These are phyloP conservation scores for Lasiosphaeriaceae sp. DNA, from an alignment of 495 filamentous ascomycete species.

Conservation along the genomic window DNA sequence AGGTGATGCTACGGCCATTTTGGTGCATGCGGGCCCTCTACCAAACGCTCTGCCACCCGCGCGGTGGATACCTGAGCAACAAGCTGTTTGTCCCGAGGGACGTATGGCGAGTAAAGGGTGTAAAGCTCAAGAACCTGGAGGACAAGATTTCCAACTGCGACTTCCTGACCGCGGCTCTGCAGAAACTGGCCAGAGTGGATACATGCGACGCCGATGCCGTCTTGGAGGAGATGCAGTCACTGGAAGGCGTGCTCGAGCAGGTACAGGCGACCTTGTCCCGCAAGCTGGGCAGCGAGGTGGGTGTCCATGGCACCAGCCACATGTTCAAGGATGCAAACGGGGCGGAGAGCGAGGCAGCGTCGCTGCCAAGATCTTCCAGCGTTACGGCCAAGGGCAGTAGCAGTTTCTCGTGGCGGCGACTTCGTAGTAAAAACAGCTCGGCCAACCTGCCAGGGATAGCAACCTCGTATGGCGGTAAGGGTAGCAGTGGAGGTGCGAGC, in stretches of 20 bases:
- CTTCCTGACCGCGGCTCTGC: constrained; percentile 80
- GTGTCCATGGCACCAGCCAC: constrained; percentile 61
- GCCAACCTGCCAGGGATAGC: constrained; percentile 43
- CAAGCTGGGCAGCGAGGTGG: constrained; percentile 88
- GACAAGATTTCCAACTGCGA: constrained; percentile 96
- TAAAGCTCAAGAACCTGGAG: constrained; percentile 84
- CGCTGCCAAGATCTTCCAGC: constrained; percentile 50
- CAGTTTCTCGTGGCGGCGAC: constrained; percentile 74
- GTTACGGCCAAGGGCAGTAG: constrained; percentile 64
- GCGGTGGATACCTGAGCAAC: constrained; percentile 86
- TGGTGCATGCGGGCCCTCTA: constrained; percentile 95
- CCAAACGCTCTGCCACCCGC: constrained; percentile 86
- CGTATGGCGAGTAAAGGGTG: constrained; percentile 89
- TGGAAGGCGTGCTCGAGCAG: constrained; percentile 83
- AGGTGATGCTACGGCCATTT: constrained; percentile 81
- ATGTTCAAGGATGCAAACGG: constrained; percentile 63
- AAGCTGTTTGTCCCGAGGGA: constrained; percentile 89
- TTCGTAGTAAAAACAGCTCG: constrained; percentile 83
- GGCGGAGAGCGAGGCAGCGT: constrained; percentile 27
- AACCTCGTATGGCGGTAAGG: constrained; percentile 42
- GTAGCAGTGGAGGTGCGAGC: constrained; percentile 24
- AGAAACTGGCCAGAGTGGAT: constrained; percentile 78
- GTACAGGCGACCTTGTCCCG: constrained; percentile 71
- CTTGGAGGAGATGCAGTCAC: constrained; percentile 89
- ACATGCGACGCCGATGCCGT: constrained; percentile 86